A percentile compares a stretch with the other conserved stretches of the same genome.
Evolutionary conservation across 2,329 filamentous ascomycete species (phyloP).

Genomic region (Pseudogymnoascus sp.): DNA sequence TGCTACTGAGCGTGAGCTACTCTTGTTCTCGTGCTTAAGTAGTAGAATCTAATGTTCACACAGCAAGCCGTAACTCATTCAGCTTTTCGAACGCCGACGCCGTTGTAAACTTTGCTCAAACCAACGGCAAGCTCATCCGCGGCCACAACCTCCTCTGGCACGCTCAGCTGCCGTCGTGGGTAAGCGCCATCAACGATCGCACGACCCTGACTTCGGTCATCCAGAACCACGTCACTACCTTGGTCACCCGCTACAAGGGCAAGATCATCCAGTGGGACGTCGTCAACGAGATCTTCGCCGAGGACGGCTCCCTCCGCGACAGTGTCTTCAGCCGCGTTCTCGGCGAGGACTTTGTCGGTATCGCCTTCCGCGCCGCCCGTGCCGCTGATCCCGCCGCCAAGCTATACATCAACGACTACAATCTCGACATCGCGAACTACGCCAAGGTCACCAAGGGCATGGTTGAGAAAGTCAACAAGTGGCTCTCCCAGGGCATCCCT

Average conservation of each 20-base stretch:
- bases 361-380: slow-evolving; percentile 62
- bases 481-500: slow-evolving; percentile 52
- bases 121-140: slow-evolving; percentile 50
- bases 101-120: slow-evolving; percentile 49
- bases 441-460: slow-evolving; percentile 48
- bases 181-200: slow-evolving; percentile 45
- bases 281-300: slow-evolving; percentile 55
- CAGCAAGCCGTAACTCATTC: slow-evolving; percentile 39
- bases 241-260: slow-evolving; percentile 53
- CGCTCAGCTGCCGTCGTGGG: slow-evolving; percentile 51
- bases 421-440: slow-evolving; percentile 41
- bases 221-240: slow-evolving; percentile 49
- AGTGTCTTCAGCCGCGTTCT: slow-evolving; percentile 60
- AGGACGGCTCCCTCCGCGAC: slow-evolving; percentile 38
- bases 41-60: neutral
- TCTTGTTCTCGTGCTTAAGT: neutral
- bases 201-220: slow-evolving; percentile 47
- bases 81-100: slow-evolving; percentile 48
- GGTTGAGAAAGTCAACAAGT: slow-evolving; percentile 52
- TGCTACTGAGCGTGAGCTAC: slow-evolving; percentile 36
- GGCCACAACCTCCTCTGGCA: slow-evolving; percentile 63
- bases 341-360: slow-evolving; percentile 60
- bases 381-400: slow-evolving; percentile 58
- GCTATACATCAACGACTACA: slow-evolving; percentile 71
- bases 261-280: slow-evolving; percentile 58